phyloP scores from a whole-genome alignment of 2,329 filamentous ascomycete species.

The Phialemoniopsis sp. region DNA sequence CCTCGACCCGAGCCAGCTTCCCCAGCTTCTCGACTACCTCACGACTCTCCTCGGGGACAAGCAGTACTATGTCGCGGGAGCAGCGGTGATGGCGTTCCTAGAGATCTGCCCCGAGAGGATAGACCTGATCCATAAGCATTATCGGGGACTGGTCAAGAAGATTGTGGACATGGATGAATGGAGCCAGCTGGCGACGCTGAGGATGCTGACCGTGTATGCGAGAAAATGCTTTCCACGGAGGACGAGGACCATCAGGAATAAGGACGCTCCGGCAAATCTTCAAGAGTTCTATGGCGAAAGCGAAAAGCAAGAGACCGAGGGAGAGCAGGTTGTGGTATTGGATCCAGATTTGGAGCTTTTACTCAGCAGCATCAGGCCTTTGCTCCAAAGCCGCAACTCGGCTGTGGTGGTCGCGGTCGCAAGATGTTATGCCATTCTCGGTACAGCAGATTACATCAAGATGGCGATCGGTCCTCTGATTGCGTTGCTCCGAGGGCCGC shows the following conservation, averaged over 20 bases:
- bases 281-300: slow-evolving; percentile 82
- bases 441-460: slow-evolving; percentile 71
- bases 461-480: slow-evolving; percentile 78
- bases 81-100: slow-evolving; percentile 83
- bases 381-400: slow-evolving; percentile 89
- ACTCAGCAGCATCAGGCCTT: slow-evolving; percentile 72
- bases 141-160: slow-evolving; percentile 79
- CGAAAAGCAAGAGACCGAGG: slow-evolving; percentile 31
- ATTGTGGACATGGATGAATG: slow-evolving; percentile 99
- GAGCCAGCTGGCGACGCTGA: slow-evolving; percentile 82
- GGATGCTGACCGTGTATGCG: slow-evolving; percentile 79
- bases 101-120: slow-evolving; percentile 85
- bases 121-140: slow-evolving; percentile 88
- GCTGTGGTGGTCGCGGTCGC: slow-evolving; percentile 87
- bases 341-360: slow-evolving; percentile 82
- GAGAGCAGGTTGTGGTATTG: slow-evolving; percentile 56
- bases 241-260: slow-evolving; percentile 45
- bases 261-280: slow-evolving; percentile 33
- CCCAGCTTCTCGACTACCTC: slow-evolving; percentile 81
- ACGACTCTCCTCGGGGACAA: slow-evolving; percentile 77
- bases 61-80: slow-evolving; percentile 95
- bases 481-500: slow-evolving; percentile 76
- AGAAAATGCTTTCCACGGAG: slow-evolving; percentile 80
- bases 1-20: slow-evolving; percentile 79
- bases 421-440: slow-evolving; percentile 80